Base-by-base conservation (phyloP, 2,329 filamentous ascomycete species). In the Chaetothyriales sp. region DNA sequence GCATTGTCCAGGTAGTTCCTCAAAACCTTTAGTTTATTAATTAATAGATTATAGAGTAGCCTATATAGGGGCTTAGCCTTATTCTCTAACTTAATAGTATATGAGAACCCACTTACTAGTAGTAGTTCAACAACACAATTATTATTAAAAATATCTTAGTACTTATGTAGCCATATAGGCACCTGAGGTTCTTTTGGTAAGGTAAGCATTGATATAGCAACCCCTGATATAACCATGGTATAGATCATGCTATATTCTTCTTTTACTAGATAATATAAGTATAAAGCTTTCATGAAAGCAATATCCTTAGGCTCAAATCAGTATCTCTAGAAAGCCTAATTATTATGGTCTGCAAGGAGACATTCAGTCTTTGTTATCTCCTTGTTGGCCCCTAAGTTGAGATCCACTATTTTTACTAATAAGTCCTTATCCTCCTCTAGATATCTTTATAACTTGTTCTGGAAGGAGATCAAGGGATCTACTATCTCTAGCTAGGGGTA, bases 1-100 rank as follows among this genome's bases (percentile, higher is more conserved):
- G 50, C 54, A 10, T 59, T 43, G 9, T 56, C 28, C 19, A 63
- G 18, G 18, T 61, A 61, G 47, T 56, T 18, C 25, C 39, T n/a
- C 7, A 61, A 39, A n/a, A 50, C 49, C 10, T 51, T 19, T 15
- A 59, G 46, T 45, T 60, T 48, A n/a, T 19, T 43, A 39, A 42
- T 22, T 5, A 32, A 51, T 4, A 59, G 43, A 5, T 22, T 44
- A 36, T 60, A 60, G 7, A 47, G 26, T 2, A 19, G 45, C 5
- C 45, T 15, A 9, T 22, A 47, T 18, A 15, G 45, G 5, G 7
- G 18, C 2, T 47, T n/a, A n/a, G n/a, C 45, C 26, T 18, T n/a
- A 4, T 7, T 15, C 2, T n/a, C 18, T 3, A n/a, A 7, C n/a
- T 47, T 19, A 2, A 47, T 47, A 10, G 19, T 7, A 32, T 47